Evolutionary conservation across 495 filamentous ascomycete genomes (phyloP), one percentile per base, ranked within the genome.

Genomic region (Podospora anserina): DNA sequence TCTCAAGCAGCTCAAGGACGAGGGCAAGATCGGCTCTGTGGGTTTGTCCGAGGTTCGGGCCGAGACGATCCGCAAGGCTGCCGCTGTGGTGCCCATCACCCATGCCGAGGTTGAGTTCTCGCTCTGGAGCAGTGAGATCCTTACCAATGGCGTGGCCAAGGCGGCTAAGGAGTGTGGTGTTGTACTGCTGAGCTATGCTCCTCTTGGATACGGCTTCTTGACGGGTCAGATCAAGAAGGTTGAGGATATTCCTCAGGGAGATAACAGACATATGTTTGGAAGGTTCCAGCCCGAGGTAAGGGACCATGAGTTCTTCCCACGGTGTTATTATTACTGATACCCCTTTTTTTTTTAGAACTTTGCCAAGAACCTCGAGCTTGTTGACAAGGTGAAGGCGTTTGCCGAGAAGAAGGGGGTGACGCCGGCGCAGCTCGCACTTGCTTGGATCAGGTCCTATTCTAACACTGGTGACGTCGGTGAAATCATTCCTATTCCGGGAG

Each of bases 401-500:
- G 92, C 93, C 5, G 72, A 79, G 68, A 79, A 82, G 69, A 96
- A 94, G 82, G 87, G 86, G 15, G 86, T 86, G 70, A 91, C 89
- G 13, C 82, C 89, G 0, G 87, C 87, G 2, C 93, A 97, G 80
- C 80, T 97, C 49, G 93, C 92, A 13, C 80, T 97, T 65, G 85
- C 80, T 23, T 97, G 94, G 93, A 81, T 89, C 3, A 78, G 68
- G 30, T 63, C 79, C 3, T 75, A 88, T 66, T 84, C 86, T 59
- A 79, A 78, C 34, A 81, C 84, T 71, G 81, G 87, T 55, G 91
- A 88, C 15, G 83, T 89, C 75, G 87, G 88, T 15, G 84, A 82
- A 4, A 90, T 96, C 71, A 89, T 96, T 66, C 93, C 93, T 4
- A 96, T 97, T 70, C 93, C 92, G 0, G 93, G 93, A 16, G 87